phyloP scores from a whole-genome alignment of 495 filamentous ascomycete genomes.

The Penicillium flavigenum region DNA sequence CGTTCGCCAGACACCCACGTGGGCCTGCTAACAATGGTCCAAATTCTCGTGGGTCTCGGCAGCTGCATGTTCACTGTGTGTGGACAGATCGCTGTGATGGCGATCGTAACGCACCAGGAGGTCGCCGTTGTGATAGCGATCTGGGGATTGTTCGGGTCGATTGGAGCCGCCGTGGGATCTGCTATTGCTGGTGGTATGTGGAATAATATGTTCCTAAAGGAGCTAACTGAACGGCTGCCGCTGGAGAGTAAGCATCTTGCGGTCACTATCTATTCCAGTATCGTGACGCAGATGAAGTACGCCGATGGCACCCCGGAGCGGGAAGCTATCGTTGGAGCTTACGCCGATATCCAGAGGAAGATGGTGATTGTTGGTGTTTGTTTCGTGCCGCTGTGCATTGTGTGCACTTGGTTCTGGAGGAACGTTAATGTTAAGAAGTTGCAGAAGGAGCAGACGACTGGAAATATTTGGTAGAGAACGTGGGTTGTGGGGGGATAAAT shows the following conservation, averaged over 20 bases:
- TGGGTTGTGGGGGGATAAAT: no score
- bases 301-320: slow-evolving; percentile 46
- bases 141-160: slow-evolving; percentile 54
- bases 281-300: slow-evolving; percentile 52
- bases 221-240: slow-evolving; percentile 56
- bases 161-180: slow-evolving; percentile 62
- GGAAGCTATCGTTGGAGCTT: slow-evolving; percentile 52
- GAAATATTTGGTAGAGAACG: slow-evolving; percentile 6
- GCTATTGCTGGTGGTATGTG: slow-evolving; percentile 63
- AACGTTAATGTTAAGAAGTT: slow-evolving; percentile 54
- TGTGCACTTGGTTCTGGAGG: slow-evolving; percentile 46
- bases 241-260: slow-evolving; percentile 33
- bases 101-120: slow-evolving; percentile 58
- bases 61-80: slow-evolving; percentile 57
- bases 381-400: slow-evolving; percentile 44
- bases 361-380: slow-evolving; percentile 52
- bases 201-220: slow-evolving; percentile 54
- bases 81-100: slow-evolving; percentile 65
- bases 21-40: slow-evolving; percentile 65
- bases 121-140: slow-evolving; percentile 64
- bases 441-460: slow-evolving; percentile 23
- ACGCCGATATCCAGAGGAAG: slow-evolving; percentile 51
- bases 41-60: slow-evolving; percentile 65
- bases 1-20: slow-evolving; percentile 53
- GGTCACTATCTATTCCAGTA: slow-evolving; percentile 45